phyloP scores from a whole-genome alignment of 2,329 filamentous ascomycete species.

The Penicillium capsulatum region DNA sequence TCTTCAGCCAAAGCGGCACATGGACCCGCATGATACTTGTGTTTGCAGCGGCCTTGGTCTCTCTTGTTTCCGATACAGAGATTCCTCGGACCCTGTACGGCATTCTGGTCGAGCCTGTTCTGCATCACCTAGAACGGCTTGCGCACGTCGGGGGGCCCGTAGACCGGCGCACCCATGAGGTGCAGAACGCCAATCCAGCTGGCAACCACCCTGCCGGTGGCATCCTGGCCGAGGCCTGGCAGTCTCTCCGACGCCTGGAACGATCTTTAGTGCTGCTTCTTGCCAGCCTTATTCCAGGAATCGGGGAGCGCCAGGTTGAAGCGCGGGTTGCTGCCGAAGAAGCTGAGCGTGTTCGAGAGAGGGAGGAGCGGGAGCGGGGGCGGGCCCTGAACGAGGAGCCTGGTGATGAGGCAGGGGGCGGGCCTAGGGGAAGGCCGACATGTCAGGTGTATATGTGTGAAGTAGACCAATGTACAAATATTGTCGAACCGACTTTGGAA shows the following conservation, averaged over 20 bases:
- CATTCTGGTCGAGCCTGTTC: conserved; percentile 38
- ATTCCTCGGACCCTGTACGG: conserved; percentile 34
- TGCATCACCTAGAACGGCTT: conserved; percentile 44
- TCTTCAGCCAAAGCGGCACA: conserved; percentile 51
- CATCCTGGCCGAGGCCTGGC: conserved; percentile 18
- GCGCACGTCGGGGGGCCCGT: conserved; percentile 30
- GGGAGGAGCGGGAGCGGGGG: conserved; percentile 4
- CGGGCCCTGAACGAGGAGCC: conserved; percentile 1
- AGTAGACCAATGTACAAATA: too few species aligned
- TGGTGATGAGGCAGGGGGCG: neutral
- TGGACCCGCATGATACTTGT: conserved; percentile 44
- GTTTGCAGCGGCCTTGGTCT: conserved; percentile 33
- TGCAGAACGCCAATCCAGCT: conserved; percentile 2
- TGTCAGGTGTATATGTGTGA: too few species aligned
- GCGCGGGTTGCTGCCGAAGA: conserved; percentile 51
- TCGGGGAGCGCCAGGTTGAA: conserved; percentile 58
- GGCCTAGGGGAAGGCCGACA: too few species aligned
- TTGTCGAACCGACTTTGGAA: too few species aligned
- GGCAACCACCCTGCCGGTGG: conserved; percentile 5
- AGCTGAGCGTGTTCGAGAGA: conserved; percentile 15
- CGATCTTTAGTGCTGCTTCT: conserved; percentile 59
- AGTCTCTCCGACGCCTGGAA: conserved; percentile 47
- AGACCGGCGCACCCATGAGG: conserved; percentile 14
- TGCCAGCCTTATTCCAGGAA: conserved; percentile 58
- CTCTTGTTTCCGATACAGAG: conserved; percentile 42